Base-by-base conservation (phyloP, 805 yeast species). In the Pichia kluyveri region DNA sequence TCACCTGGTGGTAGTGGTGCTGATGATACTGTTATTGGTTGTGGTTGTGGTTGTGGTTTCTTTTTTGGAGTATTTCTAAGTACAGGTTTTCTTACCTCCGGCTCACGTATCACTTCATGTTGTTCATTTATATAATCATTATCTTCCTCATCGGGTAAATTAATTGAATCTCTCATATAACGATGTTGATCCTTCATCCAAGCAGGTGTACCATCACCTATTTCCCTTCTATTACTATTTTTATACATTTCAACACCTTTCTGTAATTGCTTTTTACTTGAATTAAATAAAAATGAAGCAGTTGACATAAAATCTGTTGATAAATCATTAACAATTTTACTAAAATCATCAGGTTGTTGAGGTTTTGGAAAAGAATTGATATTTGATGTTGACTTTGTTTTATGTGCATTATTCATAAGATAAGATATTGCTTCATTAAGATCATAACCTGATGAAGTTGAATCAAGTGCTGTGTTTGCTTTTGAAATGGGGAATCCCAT, bases 401-500 rank as follows among this genome's bases (percentile, higher is more conserved):
- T 34, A 59, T 76, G 83, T 0, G 84, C 83, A 38, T 71, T 71
- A 41, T 68, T 71, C 84, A 86, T 82, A 36, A 86, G 69, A 53
- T 66, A 75, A 44, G 79, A 77, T 19, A 86, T 83, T 31, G 95
- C 89, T 26, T 69, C 72, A 49, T 82, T 77, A 9, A 86, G 68
- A 54, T 83, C 77, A 7, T 72, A 60, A 0, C 89, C 86, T 34
- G 66, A 57, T 1, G 59, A 61, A 0, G 82, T 77, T 42, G 69
- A 65, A 8, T 65, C 71, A 37, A 87, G 69, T 0, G 95, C 95
- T 3, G 66, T 64, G 27, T 70, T 73, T 5, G 93, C 80, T 45
- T 71, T 76, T 2, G 77, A 80, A 1, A 75, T 67, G 1, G 82
- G 63, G 57, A 87, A 87, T 3, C 96, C 96, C 79, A 87, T 87